These are phyloP conservation scores for Apiospora marii DNA, from an alignment of 2,329 filamentous ascomycete genomes.

Conservation along the genomic window DNA sequence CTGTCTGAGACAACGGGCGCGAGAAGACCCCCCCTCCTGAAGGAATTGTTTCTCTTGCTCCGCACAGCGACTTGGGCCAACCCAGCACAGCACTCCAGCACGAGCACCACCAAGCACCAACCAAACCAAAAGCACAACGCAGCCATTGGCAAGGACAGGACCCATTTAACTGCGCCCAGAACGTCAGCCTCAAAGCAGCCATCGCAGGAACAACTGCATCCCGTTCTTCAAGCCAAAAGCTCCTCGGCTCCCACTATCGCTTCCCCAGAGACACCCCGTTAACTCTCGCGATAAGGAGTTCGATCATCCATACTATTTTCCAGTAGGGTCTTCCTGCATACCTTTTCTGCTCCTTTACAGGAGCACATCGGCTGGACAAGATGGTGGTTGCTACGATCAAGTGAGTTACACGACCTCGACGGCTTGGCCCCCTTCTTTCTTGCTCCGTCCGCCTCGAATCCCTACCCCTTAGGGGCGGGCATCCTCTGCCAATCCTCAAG, in stretches of 20 bases:
- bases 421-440: slow-evolving; percentile 15
- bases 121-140: slow-evolving; percentile 5
- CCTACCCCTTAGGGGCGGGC: slow-evolving; percentile 8
- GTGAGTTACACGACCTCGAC: slow-evolving; percentile 49
- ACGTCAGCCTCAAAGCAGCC: slow-evolving; percentile 23
- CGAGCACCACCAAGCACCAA: slow-evolving; percentile 14
- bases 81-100: slow-evolving; percentile 1
- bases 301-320: slow-evolving; percentile 25
- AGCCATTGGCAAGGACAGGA: slow-evolving; percentile 12
- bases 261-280: slow-evolving; percentile 22
- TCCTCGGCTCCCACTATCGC: slow-evolving; percentile 23
- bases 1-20: slow-evolving; percentile 18
- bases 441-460: slow-evolving; percentile 5
- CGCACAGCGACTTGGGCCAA: slow-evolving; percentile 21
- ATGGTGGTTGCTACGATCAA: slow-evolving; percentile 72
- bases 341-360: slow-evolving; percentile 45
- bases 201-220: slow-evolving; percentile 20
- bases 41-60: slow-evolving; percentile 22
- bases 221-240: slow-evolving; percentile 24
- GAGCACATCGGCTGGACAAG: slow-evolving; percentile 51
- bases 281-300: slow-evolving; percentile 28
- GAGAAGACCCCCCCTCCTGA: slow-evolving; percentile 8
- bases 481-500: not conserved
- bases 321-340: slow-evolving; percentile 21
- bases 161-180: slow-evolving; percentile 21